phyloP scores from a whole-genome alignment of 2,329 filamentous ascomycete genomes.

The Aureobasidium mangrovei region DNA sequence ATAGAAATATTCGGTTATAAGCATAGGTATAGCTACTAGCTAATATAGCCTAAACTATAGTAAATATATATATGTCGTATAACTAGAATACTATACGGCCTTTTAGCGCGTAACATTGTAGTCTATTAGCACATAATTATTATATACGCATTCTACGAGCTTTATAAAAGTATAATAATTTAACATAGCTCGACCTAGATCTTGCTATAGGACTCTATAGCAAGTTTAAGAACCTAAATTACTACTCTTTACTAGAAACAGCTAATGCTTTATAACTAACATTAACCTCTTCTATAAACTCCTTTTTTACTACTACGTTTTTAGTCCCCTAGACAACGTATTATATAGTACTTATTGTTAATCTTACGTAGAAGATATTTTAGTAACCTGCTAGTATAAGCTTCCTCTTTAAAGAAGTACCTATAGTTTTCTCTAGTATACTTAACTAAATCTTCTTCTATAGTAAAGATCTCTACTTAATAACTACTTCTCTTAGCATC shows the following conservation, averaged over 20 bases:
- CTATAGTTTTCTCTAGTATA: constrained; percentile 6
- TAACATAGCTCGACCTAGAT: not conserved
- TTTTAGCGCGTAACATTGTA: constrained; percentile 3
- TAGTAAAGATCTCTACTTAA: constrained; percentile 8
- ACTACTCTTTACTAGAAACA: not conserved
- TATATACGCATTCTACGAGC: not conserved
- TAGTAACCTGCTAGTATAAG: constrained; percentile 9
- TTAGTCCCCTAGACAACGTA: not conserved
- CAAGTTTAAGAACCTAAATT: not conserved
- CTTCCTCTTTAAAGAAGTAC: constrained; percentile 13
- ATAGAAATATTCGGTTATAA: not conserved
- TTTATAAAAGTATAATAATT: not conserved
- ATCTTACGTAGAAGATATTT: constrained; percentile 13
- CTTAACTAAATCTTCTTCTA: constrained; percentile 5
- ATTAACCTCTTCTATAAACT: not conserved
- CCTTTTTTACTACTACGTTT: not conserved
- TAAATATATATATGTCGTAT: not conserved
- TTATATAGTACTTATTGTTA: constrained; percentile 5
- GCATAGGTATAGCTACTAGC: not conserved
- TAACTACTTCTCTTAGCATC: constrained; percentile 6
- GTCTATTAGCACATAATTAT: not conserved
- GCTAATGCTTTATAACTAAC: not conserved
- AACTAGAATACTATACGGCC: not conserved
- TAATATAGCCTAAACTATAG: not conserved
- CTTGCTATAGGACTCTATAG: not conserved